Evolutionary conservation across 1,284 basidiomycete species (phyloP).

Genomic region (Apiotrichum sp.): DNA sequence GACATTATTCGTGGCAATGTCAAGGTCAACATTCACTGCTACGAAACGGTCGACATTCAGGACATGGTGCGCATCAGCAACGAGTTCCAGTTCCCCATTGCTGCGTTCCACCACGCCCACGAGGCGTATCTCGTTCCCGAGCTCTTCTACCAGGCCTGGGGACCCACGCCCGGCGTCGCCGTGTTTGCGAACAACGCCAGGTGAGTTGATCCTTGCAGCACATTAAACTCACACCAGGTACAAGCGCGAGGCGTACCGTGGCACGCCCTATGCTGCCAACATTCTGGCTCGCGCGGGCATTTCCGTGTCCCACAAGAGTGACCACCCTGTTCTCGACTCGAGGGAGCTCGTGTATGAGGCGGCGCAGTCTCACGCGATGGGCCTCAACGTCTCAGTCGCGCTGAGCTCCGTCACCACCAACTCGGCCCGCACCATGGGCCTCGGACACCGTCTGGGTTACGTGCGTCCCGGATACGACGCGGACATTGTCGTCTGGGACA

Average conservation of each 20-base stretch:
- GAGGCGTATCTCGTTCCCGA: constrained; percentile 76
- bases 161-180: constrained; percentile 59
- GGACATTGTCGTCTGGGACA: constrained; percentile 81
- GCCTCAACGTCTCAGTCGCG: constrained; percentile 42
- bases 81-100: constrained; percentile 54
- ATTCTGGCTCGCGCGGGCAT: constrained; percentile 70
- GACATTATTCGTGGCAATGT: constrained; percentile 65
- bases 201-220: background rate
- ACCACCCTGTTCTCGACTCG: constrained; percentile 66
- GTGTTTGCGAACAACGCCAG: constrained; percentile 60
- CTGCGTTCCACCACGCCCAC: constrained; percentile 51
- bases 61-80: constrained; percentile 57
- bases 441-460: constrained; percentile 74
- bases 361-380: constrained; percentile 74
- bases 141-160: constrained; percentile 50
- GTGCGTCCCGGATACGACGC: constrained; percentile 57
- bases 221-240: constrained; percentile 54
- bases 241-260: constrained; percentile 79
- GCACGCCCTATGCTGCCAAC: constrained; percentile 74
- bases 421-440: constrained; percentile 67
- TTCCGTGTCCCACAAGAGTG: constrained; percentile 61
- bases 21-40: constrained; percentile 72
- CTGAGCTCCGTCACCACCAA: constrained; percentile 66
- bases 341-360: constrained; percentile 66
- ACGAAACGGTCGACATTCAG: constrained; percentile 72